A percentile compares a stretch with the other conserved stretches of the same genome.
phyloP scores from a whole-genome alignment of 2,329 filamentous ascomycete genomes.

The Eurotiales sp. region DNA sequence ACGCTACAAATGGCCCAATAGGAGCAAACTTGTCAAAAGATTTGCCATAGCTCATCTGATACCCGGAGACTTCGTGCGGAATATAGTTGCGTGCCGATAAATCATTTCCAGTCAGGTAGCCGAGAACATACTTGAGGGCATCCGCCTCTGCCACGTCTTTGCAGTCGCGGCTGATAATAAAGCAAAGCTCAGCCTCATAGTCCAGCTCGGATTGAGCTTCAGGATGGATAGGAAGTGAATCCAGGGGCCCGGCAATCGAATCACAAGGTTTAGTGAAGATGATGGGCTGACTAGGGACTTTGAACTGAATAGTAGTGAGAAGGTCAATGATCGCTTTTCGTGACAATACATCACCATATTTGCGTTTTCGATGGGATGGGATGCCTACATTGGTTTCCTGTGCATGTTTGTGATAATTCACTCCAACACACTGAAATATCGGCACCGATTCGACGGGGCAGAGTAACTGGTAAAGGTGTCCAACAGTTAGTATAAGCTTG shows the following conservation, averaged over 20 bases:
- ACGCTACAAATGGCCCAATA: conserved; percentile 41
- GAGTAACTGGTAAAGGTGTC: not conserved
- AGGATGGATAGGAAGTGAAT: not conserved
- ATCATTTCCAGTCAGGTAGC: conserved; percentile 26
- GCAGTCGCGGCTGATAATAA: not conserved
- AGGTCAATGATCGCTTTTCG: too few species aligned
- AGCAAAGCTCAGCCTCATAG: not conserved
- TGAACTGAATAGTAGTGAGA: conserved; percentile 17
- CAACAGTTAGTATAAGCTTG: too few species aligned
- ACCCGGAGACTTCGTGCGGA: conserved; percentile 20
- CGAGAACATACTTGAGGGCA: not conserved
- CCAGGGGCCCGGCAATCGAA: not conserved
- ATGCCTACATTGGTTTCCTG: conserved; percentile 14
- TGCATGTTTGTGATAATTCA: conserved; percentile 15
- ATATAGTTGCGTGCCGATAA: conserved; percentile 28
- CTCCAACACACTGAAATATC: conserved; percentile 14
- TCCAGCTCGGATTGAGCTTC: not conserved
- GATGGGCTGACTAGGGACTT: not conserved
- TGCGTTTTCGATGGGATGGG: too few species aligned
- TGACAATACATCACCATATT: too few species aligned
- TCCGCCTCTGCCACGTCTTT: not conserved
- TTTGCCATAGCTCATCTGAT: conserved; percentile 40
- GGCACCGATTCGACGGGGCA: not conserved
- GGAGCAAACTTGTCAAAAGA: conserved; percentile 45
- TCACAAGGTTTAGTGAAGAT: not conserved